Evolutionary conservation across 1,284 basidiomycete genomes (phyloP).

Genomic region (Ustilago hordei): DNA sequence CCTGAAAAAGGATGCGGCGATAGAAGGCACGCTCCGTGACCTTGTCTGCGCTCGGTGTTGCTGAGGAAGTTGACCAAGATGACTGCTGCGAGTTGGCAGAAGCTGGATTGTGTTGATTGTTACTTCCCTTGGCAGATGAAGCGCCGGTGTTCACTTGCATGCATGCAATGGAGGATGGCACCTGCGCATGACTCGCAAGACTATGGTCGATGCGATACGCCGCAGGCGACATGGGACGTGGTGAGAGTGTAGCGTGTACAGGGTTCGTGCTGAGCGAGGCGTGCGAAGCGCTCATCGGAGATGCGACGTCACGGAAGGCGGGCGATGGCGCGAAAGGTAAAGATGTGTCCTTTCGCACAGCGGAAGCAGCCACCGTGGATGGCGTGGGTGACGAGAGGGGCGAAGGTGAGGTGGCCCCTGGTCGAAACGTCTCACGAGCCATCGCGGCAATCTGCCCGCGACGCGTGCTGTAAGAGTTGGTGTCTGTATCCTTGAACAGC

Average conservation of each 20-base stretch:
- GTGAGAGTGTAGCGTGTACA: constrained; percentile 34
- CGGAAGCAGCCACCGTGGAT: constrained; percentile 25
- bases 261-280: constrained; percentile 36
- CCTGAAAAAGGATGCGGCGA: constrained; percentile 48
- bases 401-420: constrained; percentile 33
- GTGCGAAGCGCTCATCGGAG: constrained; percentile 36
- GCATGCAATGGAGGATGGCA: neutral
- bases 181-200: neutral
- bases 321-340: constrained; percentile 25
- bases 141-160: neutral
- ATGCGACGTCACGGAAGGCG: constrained; percentile 31
- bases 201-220: constrained; percentile 23
- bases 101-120: neutral
- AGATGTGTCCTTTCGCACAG: constrained; percentile 21
- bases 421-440: constrained; percentile 27
- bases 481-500: neutral
- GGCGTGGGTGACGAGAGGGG: constrained; percentile 35
- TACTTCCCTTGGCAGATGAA: neutral
- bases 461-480: no score
- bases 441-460: constrained; percentile 5
- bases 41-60: constrained; percentile 11
- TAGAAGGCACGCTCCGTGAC: constrained; percentile 39
- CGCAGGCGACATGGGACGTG: constrained; percentile 29
- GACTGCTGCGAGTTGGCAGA: neutral
- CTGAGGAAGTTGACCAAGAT: neutral